Conservation (phyloP, 345 rosid species). For the Syzygium jambos region DNA sequence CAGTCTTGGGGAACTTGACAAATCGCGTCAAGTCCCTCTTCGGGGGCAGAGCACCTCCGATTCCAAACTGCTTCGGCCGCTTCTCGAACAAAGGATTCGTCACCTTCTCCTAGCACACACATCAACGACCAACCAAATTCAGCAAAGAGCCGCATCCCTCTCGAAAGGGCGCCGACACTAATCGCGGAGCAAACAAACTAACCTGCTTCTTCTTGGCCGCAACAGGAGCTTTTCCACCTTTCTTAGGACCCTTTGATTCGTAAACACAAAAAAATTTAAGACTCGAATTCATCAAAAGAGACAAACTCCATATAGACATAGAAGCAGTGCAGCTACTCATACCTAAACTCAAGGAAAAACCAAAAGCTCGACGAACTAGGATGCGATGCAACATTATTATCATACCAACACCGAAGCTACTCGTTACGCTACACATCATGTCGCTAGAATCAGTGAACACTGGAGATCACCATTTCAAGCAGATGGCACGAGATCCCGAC, state of each 20-base stretch:
- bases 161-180: not conserved
- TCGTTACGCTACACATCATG: not conserved
- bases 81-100: constrained; percentile 71
- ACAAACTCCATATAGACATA: not conserved
- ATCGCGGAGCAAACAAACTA: not conserved
- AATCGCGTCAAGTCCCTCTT: constrained; percentile 71
- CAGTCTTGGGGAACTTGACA: constrained; percentile 67
- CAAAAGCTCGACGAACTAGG: not conserved
- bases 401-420: not conserved
- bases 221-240: constrained; percentile 27
- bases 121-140: not conserved
- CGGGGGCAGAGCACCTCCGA: constrained; percentile 82
- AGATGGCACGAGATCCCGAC: not conserved
- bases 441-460: not conserved
- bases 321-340: not conserved
- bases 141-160: not conserved
- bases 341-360: not conserved
- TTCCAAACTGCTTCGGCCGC: constrained; percentile 81
- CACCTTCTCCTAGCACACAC: constrained; percentile 41
- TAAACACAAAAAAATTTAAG: not conserved
- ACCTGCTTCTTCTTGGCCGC: constrained; percentile 50
- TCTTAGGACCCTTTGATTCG: constrained; percentile 37
- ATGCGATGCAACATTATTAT: not conserved
- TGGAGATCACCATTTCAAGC: not conserved
- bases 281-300: not conserved